Percentiles rank a stretch among this genome's conserved stretches.
phyloP scores from a whole-genome alignment of 2,329 filamentous ascomycete genomes.

The Shiraia bambusicola region DNA sequence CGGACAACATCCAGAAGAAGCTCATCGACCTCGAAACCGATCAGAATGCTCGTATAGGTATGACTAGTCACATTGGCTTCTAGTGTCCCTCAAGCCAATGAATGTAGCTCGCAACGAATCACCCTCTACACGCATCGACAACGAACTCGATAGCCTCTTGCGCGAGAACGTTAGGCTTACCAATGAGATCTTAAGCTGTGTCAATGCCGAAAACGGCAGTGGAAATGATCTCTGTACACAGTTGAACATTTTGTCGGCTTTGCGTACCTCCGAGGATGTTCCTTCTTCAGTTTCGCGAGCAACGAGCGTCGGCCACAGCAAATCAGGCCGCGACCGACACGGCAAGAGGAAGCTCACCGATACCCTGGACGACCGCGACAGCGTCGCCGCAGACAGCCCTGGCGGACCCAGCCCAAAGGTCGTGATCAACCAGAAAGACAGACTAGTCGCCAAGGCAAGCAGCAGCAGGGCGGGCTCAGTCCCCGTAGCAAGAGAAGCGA shows the following conservation, averaged over 20 bases:
- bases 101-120: conserved; percentile 37
- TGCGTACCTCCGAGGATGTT: conserved; percentile 50
- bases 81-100: conserved; percentile 4
- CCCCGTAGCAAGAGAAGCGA: conserved; percentile 50
- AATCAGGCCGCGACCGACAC: conserved; percentile 40
- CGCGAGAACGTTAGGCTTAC: conserved; percentile 52
- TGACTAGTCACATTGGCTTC: neutral
- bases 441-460: conserved; percentile 45
- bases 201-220: conserved; percentile 44
- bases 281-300: conserved; percentile 38
- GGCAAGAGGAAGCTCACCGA: conserved; percentile 43
- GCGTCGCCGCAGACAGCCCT: conserved; percentile 42
- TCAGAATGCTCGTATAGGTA: conserved; percentile 34
- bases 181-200: conserved; percentile 48
- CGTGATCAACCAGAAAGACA: conserved; percentile 33
- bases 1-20: conserved; percentile 35
- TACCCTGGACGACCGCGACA: conserved; percentile 41
- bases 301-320: conserved; percentile 35
- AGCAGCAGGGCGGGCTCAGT: conserved; percentile 47
- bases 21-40: conserved; percentile 32
- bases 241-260: conserved; percentile 50
- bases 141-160: conserved; percentile 49
- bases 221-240: conserved; percentile 46
- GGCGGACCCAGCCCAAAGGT: conserved; percentile 41
- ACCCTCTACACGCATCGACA: conserved; percentile 46